Evolutionary conservation across 768 basidiomycete species (phyloP).

Genomic region (Mycena sanguinolenta): DNA sequence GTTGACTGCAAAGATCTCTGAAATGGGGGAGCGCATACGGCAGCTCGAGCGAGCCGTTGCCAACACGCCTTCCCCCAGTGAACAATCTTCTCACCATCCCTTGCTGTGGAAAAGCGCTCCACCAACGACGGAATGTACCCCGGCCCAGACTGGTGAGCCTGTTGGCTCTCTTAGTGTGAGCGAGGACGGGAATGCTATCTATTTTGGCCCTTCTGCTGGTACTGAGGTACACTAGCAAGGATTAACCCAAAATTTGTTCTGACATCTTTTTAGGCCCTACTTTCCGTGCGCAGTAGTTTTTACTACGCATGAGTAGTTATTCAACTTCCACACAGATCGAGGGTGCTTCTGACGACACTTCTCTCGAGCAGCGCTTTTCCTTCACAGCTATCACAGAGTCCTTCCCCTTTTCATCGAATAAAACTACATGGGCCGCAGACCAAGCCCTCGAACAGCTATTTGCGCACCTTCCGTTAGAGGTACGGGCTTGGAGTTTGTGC

Average conservation of each 20-base stretch:
- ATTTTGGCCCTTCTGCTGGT: conserved; percentile 64
- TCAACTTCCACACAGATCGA: conserved; percentile 23
- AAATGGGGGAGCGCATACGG: conserved; percentile 59
- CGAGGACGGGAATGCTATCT: conserved; percentile 58
- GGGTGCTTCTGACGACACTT: conserved; percentile 3
- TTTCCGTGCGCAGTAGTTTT: conserved; percentile 15
- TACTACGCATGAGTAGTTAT: not conserved
- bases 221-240: conserved; percentile 51
- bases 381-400: conserved; percentile 35
- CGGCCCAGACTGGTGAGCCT: conserved; percentile 46
- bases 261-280: conserved; percentile 22
- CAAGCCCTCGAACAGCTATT: conserved; percentile 43
- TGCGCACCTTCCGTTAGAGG: conserved; percentile 48
- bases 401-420: conserved; percentile 44
- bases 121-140: conserved; percentile 8
- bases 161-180: conserved; percentile 63
- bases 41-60: conserved; percentile 59
- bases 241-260: not conserved
- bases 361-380: conserved; percentile 11
- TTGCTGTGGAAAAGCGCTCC: not conserved
- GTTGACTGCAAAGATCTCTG: conserved; percentile 51
- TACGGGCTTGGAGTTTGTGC: conserved; percentile 57
- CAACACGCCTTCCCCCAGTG: conserved; percentile 25
- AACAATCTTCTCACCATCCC: conserved; percentile 7
- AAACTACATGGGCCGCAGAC: conserved; percentile 32